Evolutionary conservation across 2,329 filamentous ascomycete genomes (phyloP).

Genomic region (Talaromyces sp.): DNA sequence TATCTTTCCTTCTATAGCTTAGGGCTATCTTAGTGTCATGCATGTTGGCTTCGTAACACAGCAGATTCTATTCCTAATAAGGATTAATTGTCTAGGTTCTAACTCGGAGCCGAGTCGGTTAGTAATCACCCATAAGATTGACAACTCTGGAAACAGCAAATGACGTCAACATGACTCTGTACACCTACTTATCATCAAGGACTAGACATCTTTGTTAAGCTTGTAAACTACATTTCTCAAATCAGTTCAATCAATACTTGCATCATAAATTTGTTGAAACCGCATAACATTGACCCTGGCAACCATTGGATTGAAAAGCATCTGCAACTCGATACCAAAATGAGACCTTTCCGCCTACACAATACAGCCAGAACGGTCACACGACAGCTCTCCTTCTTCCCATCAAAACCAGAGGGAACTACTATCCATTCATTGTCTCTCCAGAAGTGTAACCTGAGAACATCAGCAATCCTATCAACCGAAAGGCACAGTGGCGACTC

Average conservation of each 20-base stretch:
- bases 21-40: too few relatives aligned
- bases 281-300: background rate
- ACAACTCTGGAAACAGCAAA: background rate
- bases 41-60: too few relatives aligned
- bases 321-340: background rate
- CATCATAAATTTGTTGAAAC: background rate
- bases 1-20: too few relatives aligned
- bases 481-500: conserved; percentile 3
- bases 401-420: background rate
- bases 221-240: background rate
- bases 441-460: conserved; percentile 2
- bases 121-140: too few relatives aligned
- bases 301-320: background rate
- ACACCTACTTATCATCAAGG: background rate
- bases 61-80: too few relatives aligned
- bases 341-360: background rate
- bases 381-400: background rate
- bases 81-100: too few relatives aligned
- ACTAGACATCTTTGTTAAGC: background rate
- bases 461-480: conserved; percentile 2
- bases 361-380: background rate
- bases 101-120: too few relatives aligned
- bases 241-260: background rate
- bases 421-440: background rate
- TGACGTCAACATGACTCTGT: background rate